Evolutionary conservation across 2,329 filamentous ascomycete species (phyloP).

Genomic region (Colletotrichum sp.): DNA sequence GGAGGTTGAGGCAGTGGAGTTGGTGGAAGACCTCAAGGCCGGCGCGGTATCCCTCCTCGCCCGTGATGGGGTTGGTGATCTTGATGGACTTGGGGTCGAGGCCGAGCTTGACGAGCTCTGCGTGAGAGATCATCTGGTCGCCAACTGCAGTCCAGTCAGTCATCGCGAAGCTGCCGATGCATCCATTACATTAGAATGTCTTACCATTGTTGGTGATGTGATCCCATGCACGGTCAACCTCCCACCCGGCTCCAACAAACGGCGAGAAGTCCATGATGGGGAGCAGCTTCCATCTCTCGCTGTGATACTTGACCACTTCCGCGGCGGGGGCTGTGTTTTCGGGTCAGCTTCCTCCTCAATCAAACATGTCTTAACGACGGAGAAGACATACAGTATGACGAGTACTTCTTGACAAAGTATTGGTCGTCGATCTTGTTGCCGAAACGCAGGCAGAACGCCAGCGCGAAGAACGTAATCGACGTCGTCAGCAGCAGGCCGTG

Average conservation of each 20-base stretch:
- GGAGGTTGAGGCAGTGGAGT: constrained; percentile 55
- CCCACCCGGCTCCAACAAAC: constrained; percentile 60
- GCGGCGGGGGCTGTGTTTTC: constrained; percentile 47
- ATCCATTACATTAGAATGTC: neutral
- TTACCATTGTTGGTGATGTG: constrained; percentile 52
- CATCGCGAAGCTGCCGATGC: neutral
- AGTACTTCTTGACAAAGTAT: constrained; percentile 42
- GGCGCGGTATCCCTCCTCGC: constrained; percentile 63
- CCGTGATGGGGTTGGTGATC: constrained; percentile 60
- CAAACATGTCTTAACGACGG: neutral
- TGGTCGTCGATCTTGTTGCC: constrained; percentile 35
- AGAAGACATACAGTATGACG: constrained; percentile 45
- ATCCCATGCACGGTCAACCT: constrained; percentile 64
- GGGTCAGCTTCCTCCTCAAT: neutral
- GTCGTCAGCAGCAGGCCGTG: constrained; percentile 43
- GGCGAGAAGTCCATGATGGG: constrained; percentile 47
- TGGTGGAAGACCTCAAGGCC: constrained; percentile 64
- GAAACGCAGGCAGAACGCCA: constrained; percentile 43
- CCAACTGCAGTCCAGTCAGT: constrained; percentile 46
- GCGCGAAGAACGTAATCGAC: constrained; percentile 43
- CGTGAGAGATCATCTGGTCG: constrained; percentile 62
- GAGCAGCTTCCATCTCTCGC: constrained; percentile 52
- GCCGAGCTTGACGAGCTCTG: constrained; percentile 57
- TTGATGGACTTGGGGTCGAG: constrained; percentile 59
- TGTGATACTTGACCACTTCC: constrained; percentile 52